Evolutionary conservation across 768 basidiomycete genomes (phyloP).

Genomic region (Phylloporus sp.): DNA sequence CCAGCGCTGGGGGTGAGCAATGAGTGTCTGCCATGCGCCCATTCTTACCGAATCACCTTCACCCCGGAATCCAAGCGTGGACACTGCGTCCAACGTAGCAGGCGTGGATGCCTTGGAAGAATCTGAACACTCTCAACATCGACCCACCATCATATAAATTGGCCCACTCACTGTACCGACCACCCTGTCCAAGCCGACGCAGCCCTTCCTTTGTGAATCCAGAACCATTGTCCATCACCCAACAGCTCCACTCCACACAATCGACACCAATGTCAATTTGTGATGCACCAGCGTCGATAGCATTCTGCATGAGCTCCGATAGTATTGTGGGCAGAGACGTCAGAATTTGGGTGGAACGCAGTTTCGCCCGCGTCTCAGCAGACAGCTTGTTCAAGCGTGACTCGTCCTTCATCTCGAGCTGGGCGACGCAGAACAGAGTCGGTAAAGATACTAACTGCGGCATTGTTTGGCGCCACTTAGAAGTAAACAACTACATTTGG

Average conservation of each 20-base stretch:
- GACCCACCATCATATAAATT: background rate
- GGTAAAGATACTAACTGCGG: background rate
- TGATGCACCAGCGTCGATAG: conserved; percentile 74
- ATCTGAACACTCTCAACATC: conserved; percentile 38
- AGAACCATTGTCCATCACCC: conserved; percentile 81
- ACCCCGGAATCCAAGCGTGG: conserved; percentile 88
- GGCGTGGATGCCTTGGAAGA: conserved; percentile 68
- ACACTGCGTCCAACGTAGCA: conserved; percentile 45
- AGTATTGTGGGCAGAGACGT: conserved; percentile 78
- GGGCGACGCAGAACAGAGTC: no score
- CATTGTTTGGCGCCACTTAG: conserved; percentile 22
- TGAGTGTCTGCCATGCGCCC: conserved; percentile 8
- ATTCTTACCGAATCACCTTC: conserved; percentile 59
- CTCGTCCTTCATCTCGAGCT: conserved; percentile 25
- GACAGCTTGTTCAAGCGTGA: conserved; percentile 44
- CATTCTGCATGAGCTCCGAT: conserved; percentile 86
- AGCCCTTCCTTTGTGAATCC: conserved; percentile 70
- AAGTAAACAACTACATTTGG: conserved; percentile 28
- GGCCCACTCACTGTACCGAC: conserved; percentile 64
- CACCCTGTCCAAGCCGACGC: conserved; percentile 47
- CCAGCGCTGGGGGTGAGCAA: conserved; percentile 57
- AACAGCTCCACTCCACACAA: conserved; percentile 74
- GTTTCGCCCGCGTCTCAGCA: conserved; percentile 55
- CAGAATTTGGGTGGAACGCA: conserved; percentile 82
- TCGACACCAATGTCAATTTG: conserved; percentile 71